Percentiles rank a stretch among this genome's conserved stretches.
phyloP scores from a whole-genome alignment of 352 stramenopile genomes.

The Globisporangium abappressorium region DNA sequence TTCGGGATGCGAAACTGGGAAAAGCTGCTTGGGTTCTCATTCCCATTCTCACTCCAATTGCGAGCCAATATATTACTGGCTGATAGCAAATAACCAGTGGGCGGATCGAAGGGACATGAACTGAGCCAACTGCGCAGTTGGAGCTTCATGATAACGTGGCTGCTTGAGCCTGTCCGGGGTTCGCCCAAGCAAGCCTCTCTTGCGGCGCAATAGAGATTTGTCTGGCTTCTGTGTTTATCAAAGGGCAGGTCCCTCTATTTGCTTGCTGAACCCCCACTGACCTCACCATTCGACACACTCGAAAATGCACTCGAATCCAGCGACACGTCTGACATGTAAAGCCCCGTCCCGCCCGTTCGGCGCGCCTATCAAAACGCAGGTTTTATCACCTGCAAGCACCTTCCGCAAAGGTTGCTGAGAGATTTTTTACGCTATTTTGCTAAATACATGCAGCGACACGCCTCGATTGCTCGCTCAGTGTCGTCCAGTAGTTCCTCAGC shows the following conservation, averaged over 20 bases:
- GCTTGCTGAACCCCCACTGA: not conserved
- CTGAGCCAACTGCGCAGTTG: not conserved
- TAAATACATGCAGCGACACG: not conserved
- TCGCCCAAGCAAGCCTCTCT: not conserved
- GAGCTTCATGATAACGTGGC: not conserved
- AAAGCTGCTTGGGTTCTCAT: not conserved
- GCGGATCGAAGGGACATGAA: not conserved
- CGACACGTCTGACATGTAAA: not conserved
- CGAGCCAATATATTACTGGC: too few species aligned
- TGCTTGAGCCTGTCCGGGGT: not conserved
- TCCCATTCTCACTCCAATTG: not conserved
- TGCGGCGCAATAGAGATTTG: not conserved
- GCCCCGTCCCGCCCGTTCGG: not conserved
- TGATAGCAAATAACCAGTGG: too few species aligned
- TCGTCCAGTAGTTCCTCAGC: too few species aligned
- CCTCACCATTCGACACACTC: not conserved
- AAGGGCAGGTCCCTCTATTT: not conserved
- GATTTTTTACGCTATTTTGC: not conserved
- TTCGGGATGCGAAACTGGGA: not conserved
- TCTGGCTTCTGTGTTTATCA: not conserved
- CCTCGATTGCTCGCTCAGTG: too few species aligned
- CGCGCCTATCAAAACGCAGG: not conserved
- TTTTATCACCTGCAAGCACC: too few species aligned
- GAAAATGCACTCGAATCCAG: not conserved
- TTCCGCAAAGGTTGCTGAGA: not conserved